Conservation (phyloP, 2,329 filamentous ascomycete genomes). For the Calonectria multiphialidica region DNA sequence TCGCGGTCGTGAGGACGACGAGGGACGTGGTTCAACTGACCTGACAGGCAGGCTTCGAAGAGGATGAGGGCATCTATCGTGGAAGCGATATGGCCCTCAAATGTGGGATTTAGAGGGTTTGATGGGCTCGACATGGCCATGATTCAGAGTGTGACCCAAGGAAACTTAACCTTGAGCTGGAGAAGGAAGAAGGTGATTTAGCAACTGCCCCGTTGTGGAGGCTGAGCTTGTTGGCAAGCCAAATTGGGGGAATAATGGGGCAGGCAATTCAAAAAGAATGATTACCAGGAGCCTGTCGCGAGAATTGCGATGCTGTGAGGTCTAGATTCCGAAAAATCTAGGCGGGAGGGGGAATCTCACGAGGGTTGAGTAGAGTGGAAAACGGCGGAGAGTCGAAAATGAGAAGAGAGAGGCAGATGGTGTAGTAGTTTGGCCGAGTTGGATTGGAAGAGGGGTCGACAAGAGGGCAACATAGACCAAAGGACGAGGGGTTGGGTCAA, state of each 20-base stretch:
- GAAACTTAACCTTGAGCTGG: slow-evolving; percentile 29
- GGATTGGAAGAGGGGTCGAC: slow-evolving; percentile 3
- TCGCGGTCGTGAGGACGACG: slow-evolving; percentile 90
- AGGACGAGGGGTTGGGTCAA: neutral
- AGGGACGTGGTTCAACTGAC: slow-evolving; percentile 79
- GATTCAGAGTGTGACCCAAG: slow-evolving; percentile 28
- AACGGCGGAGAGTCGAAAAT: slow-evolving; percentile 3
- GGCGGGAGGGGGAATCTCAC: neutral
- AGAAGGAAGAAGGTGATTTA: slow-evolving; percentile 19
- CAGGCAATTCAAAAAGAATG: slow-evolving; percentile 1
- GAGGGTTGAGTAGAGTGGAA: neutral
- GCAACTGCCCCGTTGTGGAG: slow-evolving; percentile 21
- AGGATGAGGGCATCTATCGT: slow-evolving; percentile 83
- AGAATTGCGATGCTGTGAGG: neutral
- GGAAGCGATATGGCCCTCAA: slow-evolving; percentile 74
- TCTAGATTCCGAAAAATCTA: neutral
- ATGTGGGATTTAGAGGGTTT: slow-evolving; percentile 70
- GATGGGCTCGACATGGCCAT: slow-evolving; percentile 44
- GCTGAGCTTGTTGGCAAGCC: slow-evolving; percentile 21
- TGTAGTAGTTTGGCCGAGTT: slow-evolving; percentile 1
- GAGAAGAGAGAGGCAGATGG: slow-evolving; percentile 9
- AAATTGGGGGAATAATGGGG: slow-evolving; percentile 1
- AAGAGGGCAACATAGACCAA: slow-evolving; percentile 4
- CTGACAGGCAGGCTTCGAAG: slow-evolving; percentile 82
- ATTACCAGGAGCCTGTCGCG: neutral